phyloP scores from a whole-genome alignment of 495 filamentous ascomycete species.

The Neurospora tetrasperma region DNA sequence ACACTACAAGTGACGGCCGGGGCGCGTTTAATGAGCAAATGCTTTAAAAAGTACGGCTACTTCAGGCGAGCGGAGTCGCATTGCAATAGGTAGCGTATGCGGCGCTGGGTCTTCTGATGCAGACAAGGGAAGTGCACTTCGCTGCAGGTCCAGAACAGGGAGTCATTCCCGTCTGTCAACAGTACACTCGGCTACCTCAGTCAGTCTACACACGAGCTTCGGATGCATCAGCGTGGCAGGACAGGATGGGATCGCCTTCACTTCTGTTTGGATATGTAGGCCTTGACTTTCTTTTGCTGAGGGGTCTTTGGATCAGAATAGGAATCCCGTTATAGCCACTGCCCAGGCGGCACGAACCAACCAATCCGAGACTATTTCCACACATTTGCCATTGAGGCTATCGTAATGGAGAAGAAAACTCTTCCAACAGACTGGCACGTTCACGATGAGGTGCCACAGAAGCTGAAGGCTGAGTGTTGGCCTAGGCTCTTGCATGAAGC shows the following conservation, averaged over 20 bases:
- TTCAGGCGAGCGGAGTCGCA: not conserved
- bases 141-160: not conserved
- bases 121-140: not conserved
- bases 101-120: not conserved
- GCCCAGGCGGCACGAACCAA: not conserved
- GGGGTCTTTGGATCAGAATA: not conserved
- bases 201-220: not conserved
- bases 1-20: no score
- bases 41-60: not conserved
- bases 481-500: not conserved
- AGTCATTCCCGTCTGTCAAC: not conserved
- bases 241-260: not conserved
- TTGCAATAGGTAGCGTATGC: not conserved
- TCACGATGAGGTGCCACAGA: not conserved
- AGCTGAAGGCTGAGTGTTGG: not conserved
- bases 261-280: not conserved
- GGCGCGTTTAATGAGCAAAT: not conserved
- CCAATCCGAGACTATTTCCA: not conserved
- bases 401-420: not conserved
- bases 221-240: not conserved
- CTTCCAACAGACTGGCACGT: not conserved
- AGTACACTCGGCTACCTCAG: not conserved
- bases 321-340: not conserved
- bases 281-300: not conserved
- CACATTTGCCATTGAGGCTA: not conserved